These are phyloP conservation scores for Leavenworthia alabamica DNA, from an alignment of 345 rosid species.

Conservation along the genomic window DNA sequence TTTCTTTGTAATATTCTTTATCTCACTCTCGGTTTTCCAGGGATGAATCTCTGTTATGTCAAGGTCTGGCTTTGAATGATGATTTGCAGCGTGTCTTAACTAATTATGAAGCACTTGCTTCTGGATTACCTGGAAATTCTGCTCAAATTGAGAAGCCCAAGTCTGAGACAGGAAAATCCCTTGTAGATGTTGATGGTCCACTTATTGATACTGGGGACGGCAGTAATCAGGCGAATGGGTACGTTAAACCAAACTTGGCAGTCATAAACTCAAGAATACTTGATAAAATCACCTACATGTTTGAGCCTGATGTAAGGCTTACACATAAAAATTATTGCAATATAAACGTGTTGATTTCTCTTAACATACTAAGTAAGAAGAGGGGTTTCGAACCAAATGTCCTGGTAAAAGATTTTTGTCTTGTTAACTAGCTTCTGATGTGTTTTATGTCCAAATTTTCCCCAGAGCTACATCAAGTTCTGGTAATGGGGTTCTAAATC, in stretches of 20 bases:
- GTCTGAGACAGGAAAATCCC: slow-evolving; percentile 49
- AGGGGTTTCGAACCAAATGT: neutral
- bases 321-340: neutral
- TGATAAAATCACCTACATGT: neutral
- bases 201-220: slow-evolving; percentile 67
- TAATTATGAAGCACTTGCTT: slow-evolving; percentile 79
- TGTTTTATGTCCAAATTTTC: slow-evolving; percentile 3
- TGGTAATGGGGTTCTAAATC: slow-evolving; percentile 53
- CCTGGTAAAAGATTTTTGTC: slow-evolving; percentile 1
- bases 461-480: slow-evolving; percentile 59
- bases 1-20: slow-evolving; percentile 6
- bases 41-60: slow-evolving; percentile 85
- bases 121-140: slow-evolving; percentile 47
- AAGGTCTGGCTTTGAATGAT: slow-evolving; percentile 90
- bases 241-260: slow-evolving; percentile 9
- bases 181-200: slow-evolving; percentile 54
- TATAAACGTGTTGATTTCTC: neutral
- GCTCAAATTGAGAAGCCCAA: slow-evolving; percentile 42
- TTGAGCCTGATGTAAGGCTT: neutral
- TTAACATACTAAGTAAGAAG: slow-evolving; percentile 1
- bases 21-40: slow-evolving; percentile 37
- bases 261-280: slow-evolving; percentile 3
- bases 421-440: slow-evolving; percentile 8
- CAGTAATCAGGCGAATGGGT: slow-evolving; percentile 43
- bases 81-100: slow-evolving; percentile 91